Percentiles rank a stretch among this genome's conserved stretches.
phyloP scores from a whole-genome alignment of 345 rosid genomes.

The Fremontodendron californicum region DNA sequence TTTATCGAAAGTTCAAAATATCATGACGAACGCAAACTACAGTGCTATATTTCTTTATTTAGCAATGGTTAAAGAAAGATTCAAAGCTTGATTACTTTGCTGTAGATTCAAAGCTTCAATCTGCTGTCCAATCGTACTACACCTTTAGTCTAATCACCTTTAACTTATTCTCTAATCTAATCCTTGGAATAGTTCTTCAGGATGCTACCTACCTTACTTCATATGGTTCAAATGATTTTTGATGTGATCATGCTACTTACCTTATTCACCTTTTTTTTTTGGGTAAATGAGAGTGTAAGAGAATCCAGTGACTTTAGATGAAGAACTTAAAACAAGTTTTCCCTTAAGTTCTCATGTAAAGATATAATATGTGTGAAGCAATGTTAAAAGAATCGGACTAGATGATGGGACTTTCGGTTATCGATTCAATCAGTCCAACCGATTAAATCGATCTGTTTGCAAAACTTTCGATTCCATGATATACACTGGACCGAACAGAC shows the following conservation, averaged over 20 bases:
- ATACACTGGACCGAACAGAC: too few species aligned
- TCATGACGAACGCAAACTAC: not conserved
- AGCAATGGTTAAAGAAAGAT: not conserved
- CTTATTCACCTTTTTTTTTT: not conserved
- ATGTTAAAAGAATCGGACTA: too few species aligned
- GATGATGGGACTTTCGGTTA: too few species aligned
- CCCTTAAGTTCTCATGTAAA: not conserved
- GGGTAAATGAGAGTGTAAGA: too few species aligned
- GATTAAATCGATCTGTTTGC: too few species aligned
- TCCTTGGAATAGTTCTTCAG: not conserved
- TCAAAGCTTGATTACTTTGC: too few species aligned
- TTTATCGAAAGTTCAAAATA: not conserved
- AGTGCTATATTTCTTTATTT: not conserved
- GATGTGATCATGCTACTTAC: not conserved
- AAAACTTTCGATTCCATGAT: too few species aligned
- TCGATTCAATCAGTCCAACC: too few species aligned
- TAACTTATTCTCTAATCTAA: slow-evolving; percentile 4
- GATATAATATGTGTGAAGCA: too few species aligned
- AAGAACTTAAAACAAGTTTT: not conserved
- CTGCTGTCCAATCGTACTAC: slow-evolving; percentile 9
- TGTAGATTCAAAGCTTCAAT: too few species aligned
- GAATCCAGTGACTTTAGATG: not conserved
- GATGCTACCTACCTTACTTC: slow-evolving; percentile 5
- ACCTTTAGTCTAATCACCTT: not conserved
- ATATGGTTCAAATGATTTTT: slow-evolving; percentile 1